These are phyloP conservation scores for Moesziomyces parantarcticus DNA, from an alignment of 1,284 basidiomycete genomes.

Conservation along the genomic window DNA sequence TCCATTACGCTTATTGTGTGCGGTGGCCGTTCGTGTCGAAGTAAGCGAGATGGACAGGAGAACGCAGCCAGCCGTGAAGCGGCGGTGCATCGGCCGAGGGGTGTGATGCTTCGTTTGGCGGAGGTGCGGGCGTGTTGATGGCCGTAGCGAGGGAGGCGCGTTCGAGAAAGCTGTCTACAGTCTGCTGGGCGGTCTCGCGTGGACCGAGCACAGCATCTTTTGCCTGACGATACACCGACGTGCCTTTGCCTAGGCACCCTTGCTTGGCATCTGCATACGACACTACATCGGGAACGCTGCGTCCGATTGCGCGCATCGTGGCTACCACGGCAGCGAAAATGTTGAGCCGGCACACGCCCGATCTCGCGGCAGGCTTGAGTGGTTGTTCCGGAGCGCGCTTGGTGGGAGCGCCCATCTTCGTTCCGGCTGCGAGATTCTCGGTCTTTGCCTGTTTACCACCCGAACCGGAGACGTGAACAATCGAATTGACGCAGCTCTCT, in stretches of 20 bases:
- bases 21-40: conserved; percentile 21
- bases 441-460: neutral
- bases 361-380: conserved; percentile 26
- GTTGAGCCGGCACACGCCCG: conserved; percentile 24
- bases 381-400: conserved; percentile 11
- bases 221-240: conserved; percentile 8
- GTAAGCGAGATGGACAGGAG: conserved; percentile 5
- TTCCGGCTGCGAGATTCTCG: conserved; percentile 35
- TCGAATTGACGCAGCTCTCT: conserved; percentile 21
- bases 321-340: conserved; percentile 14
- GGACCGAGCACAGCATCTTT: conserved; percentile 28
- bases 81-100: neutral
- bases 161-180: conserved; percentile 15
- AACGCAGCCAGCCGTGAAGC: conserved; percentile 27
- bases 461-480: conserved; percentile 9
- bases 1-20: neutral
- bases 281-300: neutral
- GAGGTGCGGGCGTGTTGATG: conserved; percentile 3
- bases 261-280: conserved; percentile 28
- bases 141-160: conserved; percentile 15
- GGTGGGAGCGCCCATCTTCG: conserved; percentile 33
- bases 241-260: conserved; percentile 9
- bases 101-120: no score
- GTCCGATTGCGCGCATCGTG: neutral
- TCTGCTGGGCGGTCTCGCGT: conserved; percentile 4